Conservation (phyloP, 192 early-diverging fungal species). For the Entrophospora sp. region DNA sequence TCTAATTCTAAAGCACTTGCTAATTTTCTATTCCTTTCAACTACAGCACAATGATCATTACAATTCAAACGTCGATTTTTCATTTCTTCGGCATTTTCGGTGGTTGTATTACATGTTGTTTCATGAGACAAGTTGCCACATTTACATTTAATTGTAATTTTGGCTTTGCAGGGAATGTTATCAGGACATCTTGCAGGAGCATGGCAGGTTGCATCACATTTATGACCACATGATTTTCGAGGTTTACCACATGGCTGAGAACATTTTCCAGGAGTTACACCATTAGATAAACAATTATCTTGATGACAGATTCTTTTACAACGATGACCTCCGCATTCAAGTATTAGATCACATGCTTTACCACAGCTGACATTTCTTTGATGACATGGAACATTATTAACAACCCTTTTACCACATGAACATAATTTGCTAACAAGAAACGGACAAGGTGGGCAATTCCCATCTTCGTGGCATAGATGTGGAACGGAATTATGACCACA, state of each 20-base stretch:
- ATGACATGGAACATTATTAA: conserved; percentile 80
- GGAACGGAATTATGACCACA: conserved; percentile 73
- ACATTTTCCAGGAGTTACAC: conserved; percentile 39
- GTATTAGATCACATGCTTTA: conserved; percentile 43
- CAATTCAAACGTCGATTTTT: conserved; percentile 51
- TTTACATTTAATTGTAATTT: conserved; percentile 53
- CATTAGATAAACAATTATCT: conserved; percentile 56
- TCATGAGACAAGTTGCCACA: conserved; percentile 64
- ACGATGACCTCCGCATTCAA: conserved; percentile 62
- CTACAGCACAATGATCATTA: conserved; percentile 71
- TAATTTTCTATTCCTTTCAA: conserved; percentile 69
- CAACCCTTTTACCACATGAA: conserved; percentile 67
- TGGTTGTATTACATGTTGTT: conserved; percentile 59
- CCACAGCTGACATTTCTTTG: conserved; percentile 69
- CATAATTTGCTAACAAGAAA: conserved; percentile 65
- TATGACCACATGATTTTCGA: conserved; percentile 78
- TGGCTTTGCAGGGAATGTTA: conserved; percentile 54
- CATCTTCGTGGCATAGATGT: conserved; percentile 83
- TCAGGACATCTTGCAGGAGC: conserved; percentile 68
- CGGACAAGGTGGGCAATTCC: conserved; percentile 87
- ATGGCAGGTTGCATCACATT: conserved; percentile 70
- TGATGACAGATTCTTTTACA: conserved; percentile 81
- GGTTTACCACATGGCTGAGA: conserved; percentile 61
- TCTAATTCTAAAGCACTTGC: conserved; percentile 73
- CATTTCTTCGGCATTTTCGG: conserved; percentile 30